Conservation (phyloP, 2,329 filamentous ascomycete species). For the Penicillium sp. region DNA sequence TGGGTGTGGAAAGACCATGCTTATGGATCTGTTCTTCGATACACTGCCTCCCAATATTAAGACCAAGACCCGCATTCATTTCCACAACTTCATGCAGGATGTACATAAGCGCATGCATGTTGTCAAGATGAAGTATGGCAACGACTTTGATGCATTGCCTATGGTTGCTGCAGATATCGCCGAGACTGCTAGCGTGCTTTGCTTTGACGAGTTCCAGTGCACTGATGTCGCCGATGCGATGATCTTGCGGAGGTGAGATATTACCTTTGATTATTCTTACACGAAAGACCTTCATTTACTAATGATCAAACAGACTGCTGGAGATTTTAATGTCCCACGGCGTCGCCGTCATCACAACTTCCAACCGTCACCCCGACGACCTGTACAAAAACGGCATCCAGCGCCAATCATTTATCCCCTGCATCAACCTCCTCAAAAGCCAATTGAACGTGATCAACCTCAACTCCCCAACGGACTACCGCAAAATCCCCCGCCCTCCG, state of each 20-base stretch:
- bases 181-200: constrained; percentile 78
- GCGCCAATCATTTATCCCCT: constrained; percentile 90
- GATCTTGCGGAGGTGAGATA: constrained; percentile 74
- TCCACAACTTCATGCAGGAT: constrained; percentile 99
- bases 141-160: constrained; percentile 84
- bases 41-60: constrained; percentile 78
- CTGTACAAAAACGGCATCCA: constrained; percentile 98
- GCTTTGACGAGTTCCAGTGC: constrained; percentile 98
- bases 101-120: constrained; percentile 88
- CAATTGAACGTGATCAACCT: constrained; percentile 88
- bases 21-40: constrained; percentile 98
- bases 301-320: constrained; percentile 59
- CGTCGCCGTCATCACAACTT: constrained; percentile 94
- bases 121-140: constrained; percentile 86
- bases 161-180: constrained; percentile 96
- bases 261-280: neutral
- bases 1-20: constrained; percentile 97
- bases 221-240: constrained; percentile 98
- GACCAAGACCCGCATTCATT: constrained; percentile 90
- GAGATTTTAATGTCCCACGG: constrained; percentile 93
- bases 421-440: constrained; percentile 86
- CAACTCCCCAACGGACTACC: constrained; percentile 93
- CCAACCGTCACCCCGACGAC: constrained; percentile 93
- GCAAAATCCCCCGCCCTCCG: constrained; percentile 89
- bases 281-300: constrained; percentile 22